Conservation (phyloP, 345 rosid species). For the Salix exigua region DNA sequence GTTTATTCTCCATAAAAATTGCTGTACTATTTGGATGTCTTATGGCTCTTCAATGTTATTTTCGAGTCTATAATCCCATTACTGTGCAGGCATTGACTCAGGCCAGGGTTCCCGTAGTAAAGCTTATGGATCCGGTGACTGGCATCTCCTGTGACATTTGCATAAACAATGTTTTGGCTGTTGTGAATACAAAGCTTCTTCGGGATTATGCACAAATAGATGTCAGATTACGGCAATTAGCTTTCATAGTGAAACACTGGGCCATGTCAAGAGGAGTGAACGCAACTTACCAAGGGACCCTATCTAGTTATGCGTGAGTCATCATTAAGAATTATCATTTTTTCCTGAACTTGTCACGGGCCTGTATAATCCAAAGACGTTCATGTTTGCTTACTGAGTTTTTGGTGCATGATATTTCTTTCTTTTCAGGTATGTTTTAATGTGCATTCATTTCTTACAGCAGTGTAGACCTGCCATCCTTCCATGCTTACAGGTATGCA, state of each 20-base stretch:
- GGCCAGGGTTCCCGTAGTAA: slow-evolving; percentile 96
- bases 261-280: slow-evolving; percentile 93
- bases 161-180: slow-evolving; percentile 89
- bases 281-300: slow-evolving; percentile 93
- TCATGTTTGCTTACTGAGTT: neutral
- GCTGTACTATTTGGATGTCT: neutral
- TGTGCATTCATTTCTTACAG: slow-evolving; percentile 98
- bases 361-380: neutral
- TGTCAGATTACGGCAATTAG: slow-evolving; percentile 75
- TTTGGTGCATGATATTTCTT: neutral
- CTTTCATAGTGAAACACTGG: slow-evolving; percentile 94
- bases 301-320: slow-evolving; percentile 98
- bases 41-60: neutral
- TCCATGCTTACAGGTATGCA: slow-evolving; percentile 86
- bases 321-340: slow-evolving; percentile 3
- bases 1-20: neutral
- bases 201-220: slow-evolving; percentile 78
- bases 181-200: slow-evolving; percentile 93
- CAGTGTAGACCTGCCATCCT: slow-evolving; percentile 85
- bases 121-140: slow-evolving; percentile 93
- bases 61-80: slow-evolving; percentile 8
- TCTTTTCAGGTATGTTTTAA: slow-evolving; percentile 76
- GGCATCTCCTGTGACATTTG: slow-evolving; percentile 96
- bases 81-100: slow-evolving; percentile 68
- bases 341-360: slow-evolving; percentile 5